These are phyloP conservation scores for Monilinia aucupariae DNA, from an alignment of 2,329 filamentous ascomycete species.

Conservation along the genomic window DNA sequence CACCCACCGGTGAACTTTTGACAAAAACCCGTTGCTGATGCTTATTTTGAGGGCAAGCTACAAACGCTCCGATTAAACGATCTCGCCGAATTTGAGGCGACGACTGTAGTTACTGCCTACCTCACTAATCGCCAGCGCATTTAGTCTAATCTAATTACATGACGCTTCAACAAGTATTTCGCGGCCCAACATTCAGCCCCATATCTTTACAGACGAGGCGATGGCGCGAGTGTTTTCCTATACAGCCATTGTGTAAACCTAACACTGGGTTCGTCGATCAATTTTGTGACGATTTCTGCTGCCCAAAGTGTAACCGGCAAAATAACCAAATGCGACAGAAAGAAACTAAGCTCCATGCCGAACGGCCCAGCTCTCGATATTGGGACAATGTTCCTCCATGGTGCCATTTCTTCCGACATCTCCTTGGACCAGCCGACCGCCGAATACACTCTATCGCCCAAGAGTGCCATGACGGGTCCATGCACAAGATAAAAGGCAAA, in stretches of 20 bases:
- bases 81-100: not conserved
- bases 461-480: constrained; percentile 52
- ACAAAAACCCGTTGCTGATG: not conserved
- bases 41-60: not conserved
- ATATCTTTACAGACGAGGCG: constrained; percentile 3
- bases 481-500: constrained; percentile 61
- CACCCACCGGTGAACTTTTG: not conserved
- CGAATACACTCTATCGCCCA: constrained; percentile 32
- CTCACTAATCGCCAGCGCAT: not conserved
- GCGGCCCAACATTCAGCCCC: constrained; percentile 1
- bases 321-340: constrained; percentile 54
- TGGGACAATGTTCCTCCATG: constrained; percentile 53
- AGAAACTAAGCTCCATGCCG: constrained; percentile 56
- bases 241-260: constrained; percentile 53
- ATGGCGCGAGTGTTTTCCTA: constrained; percentile 37
- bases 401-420: constrained; percentile 38
- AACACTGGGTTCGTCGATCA: constrained; percentile 57
- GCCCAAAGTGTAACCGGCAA: constrained; percentile 54
- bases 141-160: constrained; percentile 3
- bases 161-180: not conserved
- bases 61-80: not conserved
- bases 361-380: constrained; percentile 51
- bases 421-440: constrained; percentile 12
- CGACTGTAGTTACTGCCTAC: not conserved
- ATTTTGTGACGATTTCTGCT: constrained; percentile 51